phyloP scores from a whole-genome alignment of 768 basidiomycete species.

The Porpolomopsis calyptriformis region DNA sequence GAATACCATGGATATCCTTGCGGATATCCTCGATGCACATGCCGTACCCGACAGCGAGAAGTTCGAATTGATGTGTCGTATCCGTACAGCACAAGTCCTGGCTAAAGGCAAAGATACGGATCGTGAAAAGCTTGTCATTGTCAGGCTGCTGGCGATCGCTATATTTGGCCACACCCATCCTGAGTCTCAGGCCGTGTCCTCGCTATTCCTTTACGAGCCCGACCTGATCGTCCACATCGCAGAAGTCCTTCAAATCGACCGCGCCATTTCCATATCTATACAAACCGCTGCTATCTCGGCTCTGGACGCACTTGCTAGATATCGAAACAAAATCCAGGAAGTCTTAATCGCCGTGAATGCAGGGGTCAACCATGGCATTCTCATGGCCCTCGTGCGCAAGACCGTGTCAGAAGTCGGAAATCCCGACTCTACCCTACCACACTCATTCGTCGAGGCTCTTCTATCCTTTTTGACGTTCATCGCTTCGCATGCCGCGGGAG shows the following conservation, averaged over 20 bases:
- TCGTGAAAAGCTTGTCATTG: constrained; percentile 69
- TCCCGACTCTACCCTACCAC: constrained; percentile 54
- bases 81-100: constrained; percentile 68
- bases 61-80: constrained; percentile 80
- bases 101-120: constrained; percentile 45
- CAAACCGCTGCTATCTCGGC: constrained; percentile 81
- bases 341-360: constrained; percentile 87
- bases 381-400: constrained; percentile 82
- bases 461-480: constrained; percentile 82
- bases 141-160: constrained; percentile 79
- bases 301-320: constrained; percentile 84
- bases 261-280: constrained; percentile 54
- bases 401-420: constrained; percentile 65
- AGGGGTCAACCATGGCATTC: constrained; percentile 88
- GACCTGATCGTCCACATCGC: constrained; percentile 84
- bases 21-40: constrained; percentile 57
- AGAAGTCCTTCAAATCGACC: constrained; percentile 77
- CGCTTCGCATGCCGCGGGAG: constrained; percentile 73
- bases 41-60: constrained; percentile 71
- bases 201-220: constrained; percentile 90
- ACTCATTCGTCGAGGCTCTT: constrained; percentile 74
- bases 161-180: constrained; percentile 82
- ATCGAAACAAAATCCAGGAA: constrained; percentile 74
- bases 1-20: constrained; percentile 58
- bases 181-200: constrained; percentile 68